Conservation (phyloP, 371 early-diverging fungal genomes). For the Thermomucor indicae-seudaticae region DNA sequence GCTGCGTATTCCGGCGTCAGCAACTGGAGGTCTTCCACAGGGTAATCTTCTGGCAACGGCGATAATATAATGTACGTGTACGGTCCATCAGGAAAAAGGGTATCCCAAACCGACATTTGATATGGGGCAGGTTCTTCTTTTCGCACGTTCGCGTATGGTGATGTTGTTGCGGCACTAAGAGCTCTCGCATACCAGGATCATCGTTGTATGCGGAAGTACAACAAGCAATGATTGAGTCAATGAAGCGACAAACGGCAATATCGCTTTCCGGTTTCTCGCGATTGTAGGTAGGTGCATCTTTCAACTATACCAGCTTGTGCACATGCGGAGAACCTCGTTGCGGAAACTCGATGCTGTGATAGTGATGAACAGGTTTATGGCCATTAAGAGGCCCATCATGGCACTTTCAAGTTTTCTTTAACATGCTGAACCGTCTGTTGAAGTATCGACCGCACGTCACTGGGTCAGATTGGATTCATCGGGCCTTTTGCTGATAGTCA, state of each 20-base stretch:
- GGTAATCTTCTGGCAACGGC: not conserved
- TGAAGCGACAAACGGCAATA: not conserved
- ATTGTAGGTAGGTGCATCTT: not conserved
- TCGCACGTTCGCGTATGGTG: constrained; percentile 1
- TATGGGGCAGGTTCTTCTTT: not conserved
- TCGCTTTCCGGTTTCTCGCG: not conserved
- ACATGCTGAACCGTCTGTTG: not conserved
- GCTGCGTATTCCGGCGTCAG: not conserved
- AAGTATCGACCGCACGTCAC: constrained; percentile 6
- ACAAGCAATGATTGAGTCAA: not conserved
- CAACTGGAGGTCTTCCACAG: not conserved
- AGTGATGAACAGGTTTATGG: not conserved
- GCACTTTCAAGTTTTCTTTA: constrained; percentile 2
- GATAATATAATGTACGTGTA: not conserved
- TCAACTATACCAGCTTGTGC: not conserved
- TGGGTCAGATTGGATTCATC: constrained; percentile 6
- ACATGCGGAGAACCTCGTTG: constrained; percentile 2
- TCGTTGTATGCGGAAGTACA: not conserved
- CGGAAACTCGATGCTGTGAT: constrained; percentile 8
- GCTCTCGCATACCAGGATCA: not conserved
- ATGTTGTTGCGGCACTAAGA: not conserved
- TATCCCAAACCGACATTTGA: not conserved
- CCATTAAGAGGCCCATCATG: not conserved
- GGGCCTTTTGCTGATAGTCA: not conserved
- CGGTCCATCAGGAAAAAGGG: not conserved